These are phyloP conservation scores for Dendrobium nobile DNA, from an alignment of 106 monocot genomes.

Conservation along the genomic window DNA sequence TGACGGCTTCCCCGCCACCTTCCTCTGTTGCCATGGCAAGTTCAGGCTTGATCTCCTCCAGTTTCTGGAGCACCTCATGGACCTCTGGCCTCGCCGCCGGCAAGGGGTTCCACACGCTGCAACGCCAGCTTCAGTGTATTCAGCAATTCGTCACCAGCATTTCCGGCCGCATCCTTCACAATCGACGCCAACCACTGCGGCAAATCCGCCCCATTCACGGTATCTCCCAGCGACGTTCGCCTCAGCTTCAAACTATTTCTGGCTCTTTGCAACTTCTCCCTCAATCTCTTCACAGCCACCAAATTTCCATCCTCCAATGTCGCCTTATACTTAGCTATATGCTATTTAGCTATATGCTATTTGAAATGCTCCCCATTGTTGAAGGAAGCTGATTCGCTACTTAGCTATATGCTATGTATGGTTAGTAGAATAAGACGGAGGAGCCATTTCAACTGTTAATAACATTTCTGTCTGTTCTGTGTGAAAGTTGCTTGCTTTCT, in stretches of 20 bases:
- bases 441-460: no score
- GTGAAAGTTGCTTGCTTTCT: no score
- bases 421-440: no score
- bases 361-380: no score
- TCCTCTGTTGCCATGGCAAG: conserved; percentile 11
- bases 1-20: background rate
- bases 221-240: conserved; percentile 69
- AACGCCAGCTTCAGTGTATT: conserved; percentile 81
- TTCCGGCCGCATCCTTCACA: conserved; percentile 45
- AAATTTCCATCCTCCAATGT: conserved; percentile 68
- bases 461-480: no score
- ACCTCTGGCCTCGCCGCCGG: conserved; percentile 63
- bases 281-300: conserved; percentile 83
- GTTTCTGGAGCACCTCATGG: conserved; percentile 47
- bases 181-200: conserved; percentile 89
- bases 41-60: conserved; percentile 78
- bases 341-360: no score
- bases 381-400: no score
- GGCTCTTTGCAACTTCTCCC: conserved; percentile 76
- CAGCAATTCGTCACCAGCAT: conserved; percentile 57
- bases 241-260: conserved; percentile 75
- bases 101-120: conserved; percentile 73
- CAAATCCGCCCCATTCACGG: conserved; percentile 67
- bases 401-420: no score
- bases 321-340: conserved; percentile 88